phyloP scores from a whole-genome alignment of 2,329 filamentous ascomycete genomes.

The Chaetomium strumarium region DNA sequence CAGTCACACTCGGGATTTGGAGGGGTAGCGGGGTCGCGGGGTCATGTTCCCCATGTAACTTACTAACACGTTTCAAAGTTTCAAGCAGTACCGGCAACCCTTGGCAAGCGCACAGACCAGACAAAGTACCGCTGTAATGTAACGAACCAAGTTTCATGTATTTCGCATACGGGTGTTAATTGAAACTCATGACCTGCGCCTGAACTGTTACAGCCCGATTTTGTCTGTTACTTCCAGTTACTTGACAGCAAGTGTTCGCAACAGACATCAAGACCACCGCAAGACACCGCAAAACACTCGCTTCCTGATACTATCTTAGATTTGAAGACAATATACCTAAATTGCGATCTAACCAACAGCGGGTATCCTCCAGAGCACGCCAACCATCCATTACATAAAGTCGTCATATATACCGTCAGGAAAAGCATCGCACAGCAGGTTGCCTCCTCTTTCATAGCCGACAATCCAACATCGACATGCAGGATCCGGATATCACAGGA shows the following conservation, averaged over 20 bases:
- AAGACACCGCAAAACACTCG: background rate
- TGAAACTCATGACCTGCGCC: background rate
- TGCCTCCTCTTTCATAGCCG: background rate
- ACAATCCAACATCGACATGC: background rate
- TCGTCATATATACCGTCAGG: conserved; percentile 16
- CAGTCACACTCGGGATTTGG: conserved; percentile 3
- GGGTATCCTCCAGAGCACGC: conserved; percentile 17
- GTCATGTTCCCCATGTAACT: background rate
- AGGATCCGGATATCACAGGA: background rate
- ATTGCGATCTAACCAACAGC: conserved; percentile 12
- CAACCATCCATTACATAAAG: conserved; percentile 12
- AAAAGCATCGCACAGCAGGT: background rate
- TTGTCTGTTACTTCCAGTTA: conserved; percentile 7
- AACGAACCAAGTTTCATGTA: background rate
- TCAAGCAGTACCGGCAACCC: background rate
- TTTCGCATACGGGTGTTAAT: background rate
- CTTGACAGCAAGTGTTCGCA: background rate
- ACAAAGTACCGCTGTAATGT: background rate
- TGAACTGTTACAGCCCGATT: background rate
- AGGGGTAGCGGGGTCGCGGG: conserved; percentile 16
- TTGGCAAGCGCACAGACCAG: background rate
- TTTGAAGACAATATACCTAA: background rate
- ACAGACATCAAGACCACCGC: background rate
- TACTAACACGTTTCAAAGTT: conserved; percentile 9
- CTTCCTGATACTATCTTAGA: background rate